These are phyloP conservation scores for Exserohilum turcica DNA, from an alignment of 2,329 filamentous ascomycete species.

Conservation along the genomic window DNA sequence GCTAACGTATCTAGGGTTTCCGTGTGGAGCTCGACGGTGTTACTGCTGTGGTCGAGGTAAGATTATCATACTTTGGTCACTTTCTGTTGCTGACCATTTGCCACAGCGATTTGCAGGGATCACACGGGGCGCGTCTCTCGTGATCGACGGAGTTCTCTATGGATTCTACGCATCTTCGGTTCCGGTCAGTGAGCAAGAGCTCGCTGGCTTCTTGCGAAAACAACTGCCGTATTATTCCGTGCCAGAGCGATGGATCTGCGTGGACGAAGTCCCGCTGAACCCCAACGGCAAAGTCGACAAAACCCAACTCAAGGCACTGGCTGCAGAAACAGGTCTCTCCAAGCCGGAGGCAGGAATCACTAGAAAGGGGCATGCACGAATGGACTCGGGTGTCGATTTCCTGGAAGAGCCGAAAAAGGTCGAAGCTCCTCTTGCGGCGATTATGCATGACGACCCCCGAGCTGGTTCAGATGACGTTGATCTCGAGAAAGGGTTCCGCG, in stretches of 20 bases:
- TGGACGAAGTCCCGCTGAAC: slow-evolving; percentile 57
- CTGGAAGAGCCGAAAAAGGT: neutral
- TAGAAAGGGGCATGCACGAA: neutral
- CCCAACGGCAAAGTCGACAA: slow-evolving; percentile 64
- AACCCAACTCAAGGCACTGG: slow-evolving; percentile 48
- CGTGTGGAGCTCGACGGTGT: slow-evolving; percentile 66
- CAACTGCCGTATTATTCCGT: slow-evolving; percentile 62
- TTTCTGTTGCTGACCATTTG: slow-evolving; percentile 2
- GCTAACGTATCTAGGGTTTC: slow-evolving; percentile 54
- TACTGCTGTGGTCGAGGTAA: slow-evolving; percentile 43
- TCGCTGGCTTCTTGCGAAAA: slow-evolving; percentile 51
- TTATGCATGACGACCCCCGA: neutral
- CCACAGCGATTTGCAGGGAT: slow-evolving; percentile 51
- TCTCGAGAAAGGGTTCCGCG: slow-evolving; percentile 16
- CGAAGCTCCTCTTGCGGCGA: neutral
- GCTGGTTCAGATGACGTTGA: slow-evolving; percentile 2
- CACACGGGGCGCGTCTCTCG: slow-evolving; percentile 55
- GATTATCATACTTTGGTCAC: neutral
- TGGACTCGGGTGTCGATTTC: slow-evolving; percentile 4
- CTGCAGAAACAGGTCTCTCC: neutral
- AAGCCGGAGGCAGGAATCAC: neutral
- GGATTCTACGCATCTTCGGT: slow-evolving; percentile 56
- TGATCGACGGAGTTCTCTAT: slow-evolving; percentile 57
- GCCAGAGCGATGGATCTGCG: slow-evolving; percentile 53
- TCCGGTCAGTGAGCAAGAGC: slow-evolving; percentile 31